Evolutionary conservation across 768 basidiomycete species (phyloP).

Genomic region (Rubroboletus satanas): DNA sequence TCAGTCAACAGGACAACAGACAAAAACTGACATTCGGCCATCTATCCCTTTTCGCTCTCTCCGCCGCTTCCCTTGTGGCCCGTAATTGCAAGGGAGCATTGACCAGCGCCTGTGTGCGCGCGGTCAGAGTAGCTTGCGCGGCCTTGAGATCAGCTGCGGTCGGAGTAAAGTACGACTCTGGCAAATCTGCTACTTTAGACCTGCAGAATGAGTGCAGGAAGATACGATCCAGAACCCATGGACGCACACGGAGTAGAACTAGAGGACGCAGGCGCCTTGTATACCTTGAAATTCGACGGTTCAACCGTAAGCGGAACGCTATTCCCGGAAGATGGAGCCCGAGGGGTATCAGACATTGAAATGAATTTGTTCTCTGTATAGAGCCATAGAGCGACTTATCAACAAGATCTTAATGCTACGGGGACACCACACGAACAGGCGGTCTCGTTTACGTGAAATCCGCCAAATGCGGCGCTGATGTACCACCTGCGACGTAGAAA

Average conservation of each 20-base stretch:
- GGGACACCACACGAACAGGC: constrained; percentile 11
- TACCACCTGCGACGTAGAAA: background rate
- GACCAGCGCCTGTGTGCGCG: constrained; percentile 56
- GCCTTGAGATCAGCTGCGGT: constrained; percentile 66
- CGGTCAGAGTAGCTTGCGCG: constrained; percentile 58
- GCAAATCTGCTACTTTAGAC: constrained; percentile 43
- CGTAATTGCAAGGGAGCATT: constrained; percentile 72
- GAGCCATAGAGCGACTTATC: constrained; percentile 15
- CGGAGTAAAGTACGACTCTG: constrained; percentile 73
- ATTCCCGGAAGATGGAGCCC: background rate
- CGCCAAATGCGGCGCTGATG: background rate
- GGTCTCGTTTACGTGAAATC: constrained; percentile 3
- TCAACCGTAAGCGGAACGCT: background rate
- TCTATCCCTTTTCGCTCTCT: constrained; percentile 55
- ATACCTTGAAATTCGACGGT: constrained; percentile 43
- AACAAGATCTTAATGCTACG: constrained; percentile 12
- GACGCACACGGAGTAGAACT: constrained; percentile 34
- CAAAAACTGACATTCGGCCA: constrained; percentile 61
- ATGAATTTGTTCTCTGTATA: constrained; percentile 10
- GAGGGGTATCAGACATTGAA: constrained; percentile 27
- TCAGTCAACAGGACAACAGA: background rate
- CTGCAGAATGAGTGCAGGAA: constrained; percentile 1
- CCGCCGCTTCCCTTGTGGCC: constrained; percentile 56
- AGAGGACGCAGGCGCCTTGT: constrained; percentile 39
- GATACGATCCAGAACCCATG: background rate